Conservation (phyloP, 768 basidiomycete genomes). For the Russula earlei region DNA sequence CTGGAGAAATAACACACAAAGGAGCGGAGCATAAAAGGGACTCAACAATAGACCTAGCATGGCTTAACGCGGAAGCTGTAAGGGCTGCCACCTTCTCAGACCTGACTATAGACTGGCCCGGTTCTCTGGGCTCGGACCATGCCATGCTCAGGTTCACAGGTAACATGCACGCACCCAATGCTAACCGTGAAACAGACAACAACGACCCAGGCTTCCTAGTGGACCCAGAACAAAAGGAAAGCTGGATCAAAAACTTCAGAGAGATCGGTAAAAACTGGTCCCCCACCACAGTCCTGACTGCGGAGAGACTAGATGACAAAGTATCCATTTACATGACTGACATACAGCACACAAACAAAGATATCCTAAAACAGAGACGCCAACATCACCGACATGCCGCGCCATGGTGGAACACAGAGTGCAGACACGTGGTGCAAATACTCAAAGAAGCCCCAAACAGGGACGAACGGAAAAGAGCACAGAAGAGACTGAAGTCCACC, state of each 20-base stretch:
- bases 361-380: not conserved
- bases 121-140: not conserved
- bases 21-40: not conserved
- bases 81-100: not conserved
- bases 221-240: not conserved
- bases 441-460: fast-evolving
- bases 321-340: no score
- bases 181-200: fast-evolving
- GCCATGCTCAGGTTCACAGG: not conserved
- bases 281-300: no score
- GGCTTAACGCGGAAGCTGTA: not conserved
- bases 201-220: not conserved
- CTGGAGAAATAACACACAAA: not conserved
- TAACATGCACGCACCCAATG: fast-evolving
- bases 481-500: not conserved
- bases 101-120: not conserved
- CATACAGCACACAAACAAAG: not conserved
- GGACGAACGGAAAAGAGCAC: fast-evolving
- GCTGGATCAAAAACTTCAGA: not conserved
- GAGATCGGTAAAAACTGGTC: no score
- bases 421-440: not conserved
- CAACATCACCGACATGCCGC: no score
- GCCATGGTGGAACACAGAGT: not conserved
- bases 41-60: not conserved
- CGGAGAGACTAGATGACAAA: no score